These are phyloP conservation scores for Mesembryanthemum crystallinum DNA, from an alignment of 148 eudicot species.

Conservation along the genomic window DNA sequence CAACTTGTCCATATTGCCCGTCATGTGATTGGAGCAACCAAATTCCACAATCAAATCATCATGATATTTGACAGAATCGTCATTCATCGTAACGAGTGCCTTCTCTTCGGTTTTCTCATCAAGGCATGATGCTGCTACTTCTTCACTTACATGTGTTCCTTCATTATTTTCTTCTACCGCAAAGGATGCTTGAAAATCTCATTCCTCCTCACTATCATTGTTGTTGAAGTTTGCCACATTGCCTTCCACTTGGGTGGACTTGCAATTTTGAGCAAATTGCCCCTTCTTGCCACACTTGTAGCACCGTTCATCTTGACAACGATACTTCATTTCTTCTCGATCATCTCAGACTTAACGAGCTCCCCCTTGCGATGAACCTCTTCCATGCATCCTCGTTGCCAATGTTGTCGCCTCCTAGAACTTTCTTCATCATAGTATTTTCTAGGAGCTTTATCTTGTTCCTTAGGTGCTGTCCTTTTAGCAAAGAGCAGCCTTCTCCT, in stretches of 20 bases:
- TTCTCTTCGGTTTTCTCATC: not conserved
- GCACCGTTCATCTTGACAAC: not conserved
- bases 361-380: not conserved
- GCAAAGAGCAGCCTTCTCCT: not conserved
- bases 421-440: not conserved
- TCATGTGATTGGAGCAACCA: constrained; percentile 10
- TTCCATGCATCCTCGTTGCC: not conserved
- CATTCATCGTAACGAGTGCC: not conserved
- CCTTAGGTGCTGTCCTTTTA: not conserved
- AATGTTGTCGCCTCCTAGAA: not conserved
- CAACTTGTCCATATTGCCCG: not conserved
- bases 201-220: not conserved
- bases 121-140: not conserved
- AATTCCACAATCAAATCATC: not conserved
- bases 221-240: not conserved
- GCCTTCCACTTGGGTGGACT: not conserved
- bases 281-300: not conserved
- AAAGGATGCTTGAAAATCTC: not conserved
- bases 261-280: not conserved
- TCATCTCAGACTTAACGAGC: not conserved
- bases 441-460: not conserved
- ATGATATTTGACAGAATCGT: not conserved
- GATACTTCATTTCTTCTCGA: not conserved
- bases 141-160: not conserved
- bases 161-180: not conserved